Conservation (phyloP, 805 yeast genomes). For the Kodamaea restingae region DNA sequence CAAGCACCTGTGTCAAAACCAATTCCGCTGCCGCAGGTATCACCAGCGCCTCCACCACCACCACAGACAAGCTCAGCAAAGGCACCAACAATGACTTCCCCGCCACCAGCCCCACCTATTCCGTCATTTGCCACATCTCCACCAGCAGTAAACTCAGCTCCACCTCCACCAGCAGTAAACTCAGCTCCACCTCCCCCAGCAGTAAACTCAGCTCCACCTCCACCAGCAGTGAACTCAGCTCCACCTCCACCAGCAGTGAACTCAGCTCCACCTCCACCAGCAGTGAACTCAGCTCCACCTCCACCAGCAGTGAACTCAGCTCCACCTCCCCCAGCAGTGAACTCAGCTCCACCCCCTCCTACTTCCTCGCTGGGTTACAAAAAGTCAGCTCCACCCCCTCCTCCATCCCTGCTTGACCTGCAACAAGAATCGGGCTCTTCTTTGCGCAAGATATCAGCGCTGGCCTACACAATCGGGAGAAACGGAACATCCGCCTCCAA, state of each 20-base stretch:
- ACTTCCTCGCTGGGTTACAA: conserved; percentile 12
- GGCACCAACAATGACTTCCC: too few relatives aligned
- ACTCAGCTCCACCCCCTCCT: conserved; percentile 8
- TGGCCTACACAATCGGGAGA: conserved; percentile 57
- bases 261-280: conserved; percentile 12
- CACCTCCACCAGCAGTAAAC: conserved; percentile 17
- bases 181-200: conserved; percentile 6
- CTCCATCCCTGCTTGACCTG: conserved; percentile 30
- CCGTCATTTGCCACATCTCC: too few relatives aligned
- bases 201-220: conserved; percentile 5
- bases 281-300: conserved; percentile 16
- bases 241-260: not conserved
- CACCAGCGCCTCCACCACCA: too few relatives aligned
- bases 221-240: conserved; percentile 5
- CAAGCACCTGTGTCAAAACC: too few relatives aligned
- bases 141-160: conserved; percentile 14
- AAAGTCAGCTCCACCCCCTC: conserved; percentile 34
- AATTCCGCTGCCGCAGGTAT: too few relatives aligned
- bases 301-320: conserved; percentile 15
- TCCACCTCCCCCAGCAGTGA: conserved; percentile 1
- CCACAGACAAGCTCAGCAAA: too few relatives aligned
- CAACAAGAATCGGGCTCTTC: conserved; percentile 48
- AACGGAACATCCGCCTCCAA: conserved; percentile 18
- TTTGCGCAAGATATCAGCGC: conserved; percentile 58
- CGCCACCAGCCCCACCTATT: conserved; percentile 1